Evolutionary conservation across 164 flowering plant genomes (phyloP).

Genomic region (Macadamia tetraphylla): DNA sequence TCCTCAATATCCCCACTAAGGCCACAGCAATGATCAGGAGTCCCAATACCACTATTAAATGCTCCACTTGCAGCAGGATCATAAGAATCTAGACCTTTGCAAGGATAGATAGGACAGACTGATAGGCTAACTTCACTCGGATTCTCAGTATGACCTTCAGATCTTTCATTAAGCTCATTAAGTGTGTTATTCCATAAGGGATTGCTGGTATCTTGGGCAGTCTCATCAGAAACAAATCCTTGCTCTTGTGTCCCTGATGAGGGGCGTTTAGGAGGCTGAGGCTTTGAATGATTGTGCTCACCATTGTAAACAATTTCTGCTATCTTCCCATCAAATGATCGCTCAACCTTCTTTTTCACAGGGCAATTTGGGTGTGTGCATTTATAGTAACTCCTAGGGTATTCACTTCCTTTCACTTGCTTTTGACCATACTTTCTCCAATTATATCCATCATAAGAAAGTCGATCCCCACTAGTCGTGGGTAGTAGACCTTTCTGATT

Average conservation of each 20-base stretch:
- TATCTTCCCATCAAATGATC: slow-evolving; percentile 78
- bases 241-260: slow-evolving; percentile 33
- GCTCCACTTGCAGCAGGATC: slow-evolving; percentile 25
- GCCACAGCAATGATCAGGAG: slow-evolving; percentile 52
- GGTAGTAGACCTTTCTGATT: slow-evolving; percentile 27
- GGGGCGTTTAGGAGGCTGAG: slow-evolving; percentile 54
- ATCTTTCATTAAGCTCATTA: slow-evolving; percentile 38
- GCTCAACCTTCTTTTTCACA: slow-evolving; percentile 90
- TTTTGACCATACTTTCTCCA: slow-evolving; percentile 99
- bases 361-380: slow-evolving; percentile 91
- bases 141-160: slow-evolving; percentile 34
- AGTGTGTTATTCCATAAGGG: slow-evolving; percentile 20
- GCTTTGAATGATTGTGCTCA: slow-evolving; percentile 85
- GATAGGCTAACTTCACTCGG: slow-evolving; percentile 30
- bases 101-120: slow-evolving; percentile 20
- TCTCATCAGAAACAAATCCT: slow-evolving; percentile 35
- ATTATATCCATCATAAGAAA: slow-evolving; percentile 84
- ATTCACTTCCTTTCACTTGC: slow-evolving; percentile 97
- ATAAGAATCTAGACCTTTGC: slow-evolving; percentile 19
- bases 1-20: slow-evolving; percentile 62
- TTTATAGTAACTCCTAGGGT: slow-evolving; percentile 86
- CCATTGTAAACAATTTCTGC: slow-evolving; percentile 95
- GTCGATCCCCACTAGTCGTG: slow-evolving; percentile 37
- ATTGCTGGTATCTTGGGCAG: slow-evolving; percentile 29
- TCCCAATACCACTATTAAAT: slow-evolving; percentile 24